Conservation (phyloP, 768 basidiomycete genomes). For the Clavaria fumosa region DNA sequence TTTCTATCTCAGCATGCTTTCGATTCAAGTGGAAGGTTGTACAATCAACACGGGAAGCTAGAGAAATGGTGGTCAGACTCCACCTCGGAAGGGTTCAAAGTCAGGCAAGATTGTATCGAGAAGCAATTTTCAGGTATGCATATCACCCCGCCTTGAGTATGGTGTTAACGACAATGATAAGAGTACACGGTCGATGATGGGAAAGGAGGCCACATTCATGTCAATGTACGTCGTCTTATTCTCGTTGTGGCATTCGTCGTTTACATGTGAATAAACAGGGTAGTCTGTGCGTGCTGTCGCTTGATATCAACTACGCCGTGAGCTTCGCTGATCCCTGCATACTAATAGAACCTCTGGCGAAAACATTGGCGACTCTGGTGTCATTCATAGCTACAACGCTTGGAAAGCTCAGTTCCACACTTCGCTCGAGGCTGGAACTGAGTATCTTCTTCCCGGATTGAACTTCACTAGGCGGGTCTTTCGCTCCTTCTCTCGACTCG, state of each 20-base stretch:
- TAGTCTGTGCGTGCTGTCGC: too few species aligned
- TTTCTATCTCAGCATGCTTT: slow-evolving; percentile 56
- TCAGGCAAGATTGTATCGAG: slow-evolving; percentile 77
- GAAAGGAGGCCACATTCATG: slow-evolving; percentile 66
- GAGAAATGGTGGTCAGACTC: slow-evolving; percentile 88
- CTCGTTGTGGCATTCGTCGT: too few species aligned
- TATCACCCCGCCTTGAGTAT: neutral
- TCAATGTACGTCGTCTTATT: slow-evolving; percentile 44
- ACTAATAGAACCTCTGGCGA: slow-evolving; percentile 78
- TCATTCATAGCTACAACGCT: slow-evolving; percentile 79
- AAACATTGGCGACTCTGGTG: slow-evolving; percentile 76
- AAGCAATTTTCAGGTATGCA: slow-evolving; percentile 70
- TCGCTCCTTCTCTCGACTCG: neutral
- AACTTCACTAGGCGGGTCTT: slow-evolving; percentile 47
- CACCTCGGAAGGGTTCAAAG: slow-evolving; percentile 72
- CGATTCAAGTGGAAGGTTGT: slow-evolving; percentile 78
- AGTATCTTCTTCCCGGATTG: slow-evolving; percentile 73
- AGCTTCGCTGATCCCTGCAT: slow-evolving; percentile 7
- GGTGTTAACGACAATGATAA: slow-evolving; percentile 15
- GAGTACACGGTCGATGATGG: slow-evolving; percentile 77
- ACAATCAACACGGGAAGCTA: slow-evolving; percentile 78
- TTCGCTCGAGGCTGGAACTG: slow-evolving; percentile 41
- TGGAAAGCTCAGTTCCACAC: slow-evolving; percentile 68
- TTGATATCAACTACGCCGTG: too few species aligned
- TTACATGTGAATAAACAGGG: too few species aligned